phyloP scores from a whole-genome alignment of 352 stramenopile genomes.

The Phytophthora capsici region DNA sequence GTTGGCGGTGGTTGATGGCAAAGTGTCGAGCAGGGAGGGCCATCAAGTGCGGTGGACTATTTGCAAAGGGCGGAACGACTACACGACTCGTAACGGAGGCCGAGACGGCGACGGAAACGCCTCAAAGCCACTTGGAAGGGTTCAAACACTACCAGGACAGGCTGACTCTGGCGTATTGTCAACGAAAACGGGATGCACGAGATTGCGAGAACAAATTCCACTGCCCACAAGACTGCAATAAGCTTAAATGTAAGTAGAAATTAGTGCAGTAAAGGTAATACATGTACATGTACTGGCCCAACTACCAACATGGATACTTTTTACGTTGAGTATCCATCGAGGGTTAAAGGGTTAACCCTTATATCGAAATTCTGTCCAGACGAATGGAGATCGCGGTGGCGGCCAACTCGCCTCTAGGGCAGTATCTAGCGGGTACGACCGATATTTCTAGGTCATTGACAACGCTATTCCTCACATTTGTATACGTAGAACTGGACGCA shows the following conservation, averaged over 20 bases:
- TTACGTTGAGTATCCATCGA: too few relatives aligned
- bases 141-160: not conserved
- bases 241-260: too few relatives aligned
- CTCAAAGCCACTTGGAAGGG: not conserved
- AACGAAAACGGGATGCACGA: not conserved
- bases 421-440: conserved; percentile 56
- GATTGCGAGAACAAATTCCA: not conserved
- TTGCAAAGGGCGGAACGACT: too few relatives aligned
- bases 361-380: too few relatives aligned
- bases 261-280: too few relatives aligned
- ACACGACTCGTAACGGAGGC: not conserved
- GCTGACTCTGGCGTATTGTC: not conserved
- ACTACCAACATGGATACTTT: too few relatives aligned
- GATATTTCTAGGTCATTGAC: not conserved
- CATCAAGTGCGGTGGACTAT: conserved; percentile 1
- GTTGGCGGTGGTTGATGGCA: not conserved
- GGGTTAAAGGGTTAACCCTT: too few relatives aligned
- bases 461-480: not conserved
- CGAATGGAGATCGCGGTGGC: conserved; percentile 53
- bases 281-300: too few relatives aligned
- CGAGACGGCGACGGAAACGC: not conserved
- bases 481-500: conserved; percentile 27
- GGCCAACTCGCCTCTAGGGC: conserved; percentile 55
- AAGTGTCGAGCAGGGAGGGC: not conserved
- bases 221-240: too few relatives aligned